These are phyloP conservation scores for Vinca minor DNA, from an alignment of 257 asterid genomes.

Conservation along the genomic window DNA sequence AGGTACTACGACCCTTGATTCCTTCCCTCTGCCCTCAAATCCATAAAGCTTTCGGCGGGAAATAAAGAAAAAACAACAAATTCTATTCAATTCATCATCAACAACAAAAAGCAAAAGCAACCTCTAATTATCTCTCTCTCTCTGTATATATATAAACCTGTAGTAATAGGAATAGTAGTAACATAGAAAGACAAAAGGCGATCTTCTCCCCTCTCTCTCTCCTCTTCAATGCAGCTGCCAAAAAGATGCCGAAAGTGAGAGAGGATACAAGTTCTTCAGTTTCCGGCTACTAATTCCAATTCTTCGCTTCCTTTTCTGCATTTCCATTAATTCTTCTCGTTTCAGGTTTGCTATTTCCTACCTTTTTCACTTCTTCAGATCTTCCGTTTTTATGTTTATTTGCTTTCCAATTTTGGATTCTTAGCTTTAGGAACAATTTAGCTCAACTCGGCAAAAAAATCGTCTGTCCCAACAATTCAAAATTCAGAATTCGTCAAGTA, in stretches of 20 bases:
- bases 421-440: background rate
- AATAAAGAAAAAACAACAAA: background rate
- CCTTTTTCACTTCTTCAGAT: background rate
- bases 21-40: background rate
- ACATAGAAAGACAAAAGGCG: slow-evolving; percentile 5
- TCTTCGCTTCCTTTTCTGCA: background rate
- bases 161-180: background rate
- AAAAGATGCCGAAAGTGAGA: slow-evolving; percentile 17
- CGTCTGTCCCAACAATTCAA: too few relatives aligned
- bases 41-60: slow-evolving; percentile 9
- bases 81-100: too few relatives aligned
- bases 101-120: slow-evolving; percentile 10
- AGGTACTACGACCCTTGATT: slow-evolving; percentile 15
- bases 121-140: background rate
- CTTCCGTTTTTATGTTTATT: background rate
- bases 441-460: background rate
- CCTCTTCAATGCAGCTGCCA: slow-evolving; percentile 8
- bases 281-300: background rate
- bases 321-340: background rate
- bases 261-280: background rate
- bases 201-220: background rate
- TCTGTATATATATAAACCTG: too few relatives aligned
- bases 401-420: background rate
- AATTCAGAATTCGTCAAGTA: too few relatives aligned
- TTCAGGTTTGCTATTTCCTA: too few relatives aligned